Evolutionary conservation across 176 grass and related monocot genomes (phyloP).

Genomic region (Oryza coarctata): DNA sequence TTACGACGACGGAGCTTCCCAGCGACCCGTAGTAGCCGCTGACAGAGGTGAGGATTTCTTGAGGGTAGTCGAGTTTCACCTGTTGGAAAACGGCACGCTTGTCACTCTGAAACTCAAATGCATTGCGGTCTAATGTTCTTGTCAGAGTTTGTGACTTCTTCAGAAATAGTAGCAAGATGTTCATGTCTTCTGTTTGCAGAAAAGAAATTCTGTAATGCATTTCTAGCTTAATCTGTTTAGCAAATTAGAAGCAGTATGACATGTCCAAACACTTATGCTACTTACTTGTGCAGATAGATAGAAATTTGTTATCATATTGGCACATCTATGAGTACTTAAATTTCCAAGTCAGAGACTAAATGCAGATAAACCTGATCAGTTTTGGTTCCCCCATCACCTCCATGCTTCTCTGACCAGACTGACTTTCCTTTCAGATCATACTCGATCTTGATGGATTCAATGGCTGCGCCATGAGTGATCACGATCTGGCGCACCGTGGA

Average conservation of each 20-base stretch:
- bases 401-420: conserved; percentile 55
- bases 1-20: conserved; percentile 40
- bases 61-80: conserved; percentile 48
- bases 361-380: conserved; percentile 44
- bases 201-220: not conserved
- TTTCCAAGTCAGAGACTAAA: not conserved
- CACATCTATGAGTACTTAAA: not conserved
- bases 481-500: conserved; percentile 44
- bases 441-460: conserved; percentile 52
- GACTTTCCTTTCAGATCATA: conserved; percentile 48
- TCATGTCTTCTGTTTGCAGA: not conserved
- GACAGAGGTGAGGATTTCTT: conserved; percentile 42
- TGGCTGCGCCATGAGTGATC: conserved; percentile 35
- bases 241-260: not conserved
- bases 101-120: not conserved
- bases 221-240: not conserved
- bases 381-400: conserved; percentile 29
- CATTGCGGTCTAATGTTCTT: not conserved
- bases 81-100: not conserved
- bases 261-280: not conserved
- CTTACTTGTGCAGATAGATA: not conserved
- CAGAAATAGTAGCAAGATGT: not conserved
- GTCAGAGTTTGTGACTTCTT: not conserved
- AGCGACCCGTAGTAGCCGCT: conserved; percentile 49
- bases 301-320: not conserved